Evolutionary conservation across 768 basidiomycete genomes (phyloP).

Genomic region (Serendipita vermifera): DNA sequence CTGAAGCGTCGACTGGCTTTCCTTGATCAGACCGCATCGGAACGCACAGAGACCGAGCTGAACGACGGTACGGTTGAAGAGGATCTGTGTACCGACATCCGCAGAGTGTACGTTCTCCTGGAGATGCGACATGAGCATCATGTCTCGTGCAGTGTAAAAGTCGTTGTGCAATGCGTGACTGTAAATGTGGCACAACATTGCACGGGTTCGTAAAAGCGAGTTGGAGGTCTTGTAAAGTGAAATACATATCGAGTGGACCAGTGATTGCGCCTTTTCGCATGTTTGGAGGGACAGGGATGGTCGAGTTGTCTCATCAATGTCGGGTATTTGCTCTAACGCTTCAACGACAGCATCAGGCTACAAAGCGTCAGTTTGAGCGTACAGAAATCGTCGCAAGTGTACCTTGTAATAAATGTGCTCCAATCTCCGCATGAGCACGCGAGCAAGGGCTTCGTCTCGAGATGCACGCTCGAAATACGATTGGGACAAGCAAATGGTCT

Average conservation of each 20-base stretch:
- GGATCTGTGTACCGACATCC: slow-evolving; percentile 92
- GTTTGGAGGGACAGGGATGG: slow-evolving; percentile 48
- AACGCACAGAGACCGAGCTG: slow-evolving; percentile 96
- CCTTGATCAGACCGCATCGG: slow-evolving; percentile 85
- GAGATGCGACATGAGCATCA: slow-evolving; percentile 97
- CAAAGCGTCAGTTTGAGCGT: slow-evolving; percentile 14
- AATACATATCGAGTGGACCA: slow-evolving; percentile 81
- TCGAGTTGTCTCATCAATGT: slow-evolving; percentile 42
- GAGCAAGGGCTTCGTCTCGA: slow-evolving; percentile 64
- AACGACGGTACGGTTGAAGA: slow-evolving; percentile 95
- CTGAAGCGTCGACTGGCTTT: slow-evolving; percentile 81
- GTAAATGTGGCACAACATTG: slow-evolving; percentile 96
- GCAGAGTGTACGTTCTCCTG: slow-evolving; percentile 94
- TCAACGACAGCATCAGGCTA: slow-evolving; percentile 89
- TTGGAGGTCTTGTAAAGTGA: slow-evolving; percentile 88
- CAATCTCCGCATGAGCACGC: slow-evolving; percentile 86
- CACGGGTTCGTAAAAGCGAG: slow-evolving; percentile 84
- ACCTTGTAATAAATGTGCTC: slow-evolving; percentile 99
- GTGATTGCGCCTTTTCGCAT: slow-evolving; percentile 47
- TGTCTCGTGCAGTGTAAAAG: slow-evolving; percentile 92
- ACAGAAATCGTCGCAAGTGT: slow-evolving; percentile 12
- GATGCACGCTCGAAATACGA: slow-evolving; percentile 75
- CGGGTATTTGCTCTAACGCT: slow-evolving; percentile 64
- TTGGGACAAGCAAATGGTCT: slow-evolving; percentile 85
- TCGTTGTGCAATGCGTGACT: slow-evolving; percentile 94